Evolutionary conservation across 306 rosid genomes (phyloP).

Genomic region (Medicago arabica): DNA sequence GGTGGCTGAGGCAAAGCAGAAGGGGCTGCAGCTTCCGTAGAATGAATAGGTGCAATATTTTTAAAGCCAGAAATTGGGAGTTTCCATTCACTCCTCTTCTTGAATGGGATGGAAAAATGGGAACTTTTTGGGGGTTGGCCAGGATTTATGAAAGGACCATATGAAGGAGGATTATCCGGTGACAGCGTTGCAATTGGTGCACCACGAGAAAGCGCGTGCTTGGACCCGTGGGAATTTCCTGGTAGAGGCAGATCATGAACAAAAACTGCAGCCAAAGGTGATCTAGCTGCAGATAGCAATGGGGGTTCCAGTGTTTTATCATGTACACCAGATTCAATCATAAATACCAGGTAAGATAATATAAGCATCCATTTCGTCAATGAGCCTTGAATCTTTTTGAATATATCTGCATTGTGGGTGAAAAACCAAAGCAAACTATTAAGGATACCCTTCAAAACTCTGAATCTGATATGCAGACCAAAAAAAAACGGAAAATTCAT

Average conservation of each 20-base stretch:
- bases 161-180: slow-evolving; percentile 58
- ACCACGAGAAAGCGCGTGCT: slow-evolving; percentile 51
- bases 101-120: slow-evolving; percentile 60
- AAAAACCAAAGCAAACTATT: slow-evolving; percentile 33
- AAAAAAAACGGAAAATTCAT: neutral
- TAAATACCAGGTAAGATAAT: slow-evolving; percentile 52
- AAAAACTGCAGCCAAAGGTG: slow-evolving; percentile 41
- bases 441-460: slow-evolving; percentile 11
- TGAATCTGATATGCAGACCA: slow-evolving; percentile 8
- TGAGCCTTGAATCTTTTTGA: slow-evolving; percentile 46
- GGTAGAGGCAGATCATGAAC: slow-evolving; percentile 56
- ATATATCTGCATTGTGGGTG: slow-evolving; percentile 57
- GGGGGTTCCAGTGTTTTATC: slow-evolving; percentile 37
- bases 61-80: slow-evolving; percentile 60
- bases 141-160: slow-evolving; percentile 55
- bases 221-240: slow-evolving; percentile 44
- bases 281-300: neutral
- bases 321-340: slow-evolving; percentile 44
- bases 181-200: slow-evolving; percentile 45
- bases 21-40: slow-evolving; percentile 61
- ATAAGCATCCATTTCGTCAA: slow-evolving; percentile 56
- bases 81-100: slow-evolving; percentile 61
- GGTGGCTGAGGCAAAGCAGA: slow-evolving; percentile 77
- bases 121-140: slow-evolving; percentile 62
- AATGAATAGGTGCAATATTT: slow-evolving; percentile 63